phyloP scores from a whole-genome alignment of 352 stramenopile genomes.

The Phytophthora capsici region DNA sequence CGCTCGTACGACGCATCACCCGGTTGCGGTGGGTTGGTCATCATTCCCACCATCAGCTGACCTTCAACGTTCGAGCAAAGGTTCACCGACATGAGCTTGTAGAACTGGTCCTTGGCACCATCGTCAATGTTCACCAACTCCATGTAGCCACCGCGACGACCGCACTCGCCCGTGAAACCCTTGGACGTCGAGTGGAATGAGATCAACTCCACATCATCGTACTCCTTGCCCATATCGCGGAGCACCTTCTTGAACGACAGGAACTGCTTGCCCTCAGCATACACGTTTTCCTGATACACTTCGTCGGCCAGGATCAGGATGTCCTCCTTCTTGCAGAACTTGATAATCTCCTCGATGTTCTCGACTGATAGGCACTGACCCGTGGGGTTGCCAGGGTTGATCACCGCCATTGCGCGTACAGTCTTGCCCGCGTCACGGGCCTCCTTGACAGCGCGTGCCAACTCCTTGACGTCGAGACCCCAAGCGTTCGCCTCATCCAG shows the following conservation, averaged over 20 bases:
- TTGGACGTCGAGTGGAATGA: conserved; percentile 99
- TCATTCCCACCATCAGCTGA: conserved; percentile 98
- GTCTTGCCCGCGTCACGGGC: conserved; percentile 91
- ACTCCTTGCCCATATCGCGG: conserved; percentile 84
- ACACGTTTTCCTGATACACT: conserved; percentile 99
- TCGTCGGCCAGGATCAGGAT: conserved; percentile 98
- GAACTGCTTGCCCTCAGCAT: conserved; percentile 93
- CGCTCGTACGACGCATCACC: conserved; percentile 91
- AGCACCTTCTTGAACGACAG: conserved; percentile 96
- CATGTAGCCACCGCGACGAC: conserved; percentile 96
- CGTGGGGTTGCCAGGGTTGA: conserved; percentile 99
- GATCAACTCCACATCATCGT: conserved; percentile 95
- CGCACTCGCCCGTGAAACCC: conserved; percentile 99
- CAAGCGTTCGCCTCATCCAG: conserved; percentile 96
- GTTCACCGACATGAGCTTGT: conserved; percentile 98
- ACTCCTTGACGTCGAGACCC: conserved; percentile 88
- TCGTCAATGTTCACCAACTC: conserved; percentile 95
- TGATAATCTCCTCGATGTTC: conserved; percentile 95
- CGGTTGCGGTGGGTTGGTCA: conserved; percentile 95
- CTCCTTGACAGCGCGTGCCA: conserved; percentile 91
- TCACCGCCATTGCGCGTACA: conserved; percentile 96
- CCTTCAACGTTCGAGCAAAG: conserved; percentile 97
- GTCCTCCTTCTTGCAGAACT: conserved; percentile 95
- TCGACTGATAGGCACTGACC: conserved; percentile 87
- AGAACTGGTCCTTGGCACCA: conserved; percentile 95